Base-by-base conservation (phyloP, 257 asterid species). In the Nicotiana otophora region DNA sequence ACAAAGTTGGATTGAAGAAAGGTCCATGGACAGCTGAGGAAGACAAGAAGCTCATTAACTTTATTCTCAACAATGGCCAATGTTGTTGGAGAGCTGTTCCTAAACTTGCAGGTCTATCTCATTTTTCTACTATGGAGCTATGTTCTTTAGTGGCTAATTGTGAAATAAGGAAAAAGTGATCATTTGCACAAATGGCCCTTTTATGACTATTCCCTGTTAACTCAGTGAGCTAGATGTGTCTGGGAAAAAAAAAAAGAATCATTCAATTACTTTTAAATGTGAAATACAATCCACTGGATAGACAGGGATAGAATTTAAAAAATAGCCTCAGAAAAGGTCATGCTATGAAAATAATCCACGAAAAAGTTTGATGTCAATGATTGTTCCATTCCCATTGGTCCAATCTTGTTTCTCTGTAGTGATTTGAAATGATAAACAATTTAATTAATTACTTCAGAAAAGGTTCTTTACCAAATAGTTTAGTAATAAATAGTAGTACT, bases 71-170 rank as follows among this genome's bases (percentile, higher is more conserved):
- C 54, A 94, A 95, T 87, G 99, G 97, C 87, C 99, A 95, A 91
- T 92, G 98, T 87, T 95, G 98, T 89, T 95, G 99, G 99, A 91
- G 99, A 82, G 96, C 98, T 88, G 92, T 95, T 81, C 99, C 99
- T 57, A 94, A 95, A 85, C 95, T 95, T 39, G 97, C 99, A 84
- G 99, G 99, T 95, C 63, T 39, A 54, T 34, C 58, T 82, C 60
- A 30, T 16, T 15, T 64, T 67, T 46, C 31, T 10, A 17, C 12
- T 67, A 2, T 42, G 8, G 31, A 34, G 42, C 30, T 53, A 76
- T 58, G 46, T n/a, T 20, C 20, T 0, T 20, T 20, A 42, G 12
- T 70, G 23, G 78, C 39, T 6, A 12, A 46, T 1, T 46, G 14
- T 19, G 39, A 20, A 72, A 42, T 42, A 42, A 9, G 11, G 51